These are phyloP conservation scores for Ochetophila trinervis DNA, from an alignment of 306 rosid genomes.

Conservation along the genomic window DNA sequence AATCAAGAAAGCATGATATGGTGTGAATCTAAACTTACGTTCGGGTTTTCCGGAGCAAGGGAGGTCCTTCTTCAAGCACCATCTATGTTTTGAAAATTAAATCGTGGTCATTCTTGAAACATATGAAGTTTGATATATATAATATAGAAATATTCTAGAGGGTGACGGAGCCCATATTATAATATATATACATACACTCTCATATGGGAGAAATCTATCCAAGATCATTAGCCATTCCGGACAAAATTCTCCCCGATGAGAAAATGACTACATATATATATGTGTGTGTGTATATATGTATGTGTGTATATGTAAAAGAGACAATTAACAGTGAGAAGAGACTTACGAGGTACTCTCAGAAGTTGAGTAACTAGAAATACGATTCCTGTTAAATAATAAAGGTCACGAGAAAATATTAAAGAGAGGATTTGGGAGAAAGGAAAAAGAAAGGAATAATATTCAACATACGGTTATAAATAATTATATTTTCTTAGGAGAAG, in stretches of 20 bases:
- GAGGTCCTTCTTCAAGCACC: constrained; percentile 63
- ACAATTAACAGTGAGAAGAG: constrained; percentile 3
- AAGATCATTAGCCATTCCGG: too few species aligned
- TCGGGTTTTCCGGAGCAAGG: constrained; percentile 50
- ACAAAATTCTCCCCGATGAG: too few species aligned
- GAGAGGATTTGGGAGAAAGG: background rate
- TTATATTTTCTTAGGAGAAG: background rate
- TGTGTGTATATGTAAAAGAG: background rate
- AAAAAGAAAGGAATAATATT: background rate
- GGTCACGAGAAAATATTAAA: background rate
- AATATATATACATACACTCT: too few species aligned
- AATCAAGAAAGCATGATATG: constrained; percentile 15
- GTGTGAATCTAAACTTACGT: constrained; percentile 44
- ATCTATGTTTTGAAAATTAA: constrained; percentile 33
- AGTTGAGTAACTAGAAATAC: constrained; percentile 55
- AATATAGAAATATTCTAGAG: too few species aligned
- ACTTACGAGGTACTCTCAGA: constrained; percentile 46
- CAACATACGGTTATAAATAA: background rate
- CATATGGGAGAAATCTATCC: too few species aligned
- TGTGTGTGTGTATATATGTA: too few species aligned
- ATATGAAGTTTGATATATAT: constrained; percentile 5
- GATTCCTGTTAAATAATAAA: constrained; percentile 48
- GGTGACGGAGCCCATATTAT: too few species aligned
- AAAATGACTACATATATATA: too few species aligned
- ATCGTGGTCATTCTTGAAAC: constrained; percentile 20